A percentile compares a stretch with the other conserved stretches of the same genome.
These are phyloP conservation scores for Ministeria vibrans DNA, from an alignment of 78 protist genomes.

Conservation along the genomic window DNA sequence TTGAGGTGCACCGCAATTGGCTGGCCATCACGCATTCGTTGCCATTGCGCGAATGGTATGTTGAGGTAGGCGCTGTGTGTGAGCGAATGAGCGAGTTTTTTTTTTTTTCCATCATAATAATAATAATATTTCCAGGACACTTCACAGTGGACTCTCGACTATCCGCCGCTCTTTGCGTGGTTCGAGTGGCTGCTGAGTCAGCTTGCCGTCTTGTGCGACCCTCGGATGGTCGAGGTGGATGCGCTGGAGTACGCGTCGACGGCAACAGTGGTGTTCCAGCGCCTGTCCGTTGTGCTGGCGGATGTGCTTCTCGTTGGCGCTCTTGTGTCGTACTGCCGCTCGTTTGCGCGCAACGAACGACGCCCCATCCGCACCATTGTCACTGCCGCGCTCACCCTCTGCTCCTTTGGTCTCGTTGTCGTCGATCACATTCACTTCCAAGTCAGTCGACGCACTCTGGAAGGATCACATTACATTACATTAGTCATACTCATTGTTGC, in stretches of 20 bases:
- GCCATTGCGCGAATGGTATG: constrained; percentile 79
- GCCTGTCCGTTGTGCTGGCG: constrained; percentile 54
- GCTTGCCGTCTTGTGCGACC: constrained; percentile 55
- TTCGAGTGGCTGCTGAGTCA: constrained; percentile 68
- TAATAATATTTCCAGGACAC: constrained; percentile 28
- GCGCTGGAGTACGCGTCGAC: constrained; percentile 26
- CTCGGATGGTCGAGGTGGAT: constrained; percentile 46
- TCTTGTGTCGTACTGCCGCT: background rate
- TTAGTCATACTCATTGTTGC: too few species aligned
- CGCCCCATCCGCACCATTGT: background rate
- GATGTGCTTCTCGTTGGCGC: constrained; percentile 41
- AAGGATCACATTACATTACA: too few species aligned
- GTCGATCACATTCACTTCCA: constrained; percentile 67
- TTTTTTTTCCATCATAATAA: background rate
- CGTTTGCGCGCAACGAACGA: background rate
- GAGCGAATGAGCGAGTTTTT: background rate
- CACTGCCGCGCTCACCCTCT: background rate
- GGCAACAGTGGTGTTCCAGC: constrained; percentile 65
- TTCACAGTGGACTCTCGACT: constrained; percentile 92
- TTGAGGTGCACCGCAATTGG: constrained; percentile 97
- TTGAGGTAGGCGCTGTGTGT: constrained; percentile 32
- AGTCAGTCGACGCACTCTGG: too few species aligned
- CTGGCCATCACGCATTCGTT: constrained; percentile 85
- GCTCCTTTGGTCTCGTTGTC: constrained; percentile 62
- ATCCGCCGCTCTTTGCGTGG: constrained; percentile 96